Evolutionary conservation across 1,139 yeast species (phyloP).

Genomic region (Ashbya aceris): DNA sequence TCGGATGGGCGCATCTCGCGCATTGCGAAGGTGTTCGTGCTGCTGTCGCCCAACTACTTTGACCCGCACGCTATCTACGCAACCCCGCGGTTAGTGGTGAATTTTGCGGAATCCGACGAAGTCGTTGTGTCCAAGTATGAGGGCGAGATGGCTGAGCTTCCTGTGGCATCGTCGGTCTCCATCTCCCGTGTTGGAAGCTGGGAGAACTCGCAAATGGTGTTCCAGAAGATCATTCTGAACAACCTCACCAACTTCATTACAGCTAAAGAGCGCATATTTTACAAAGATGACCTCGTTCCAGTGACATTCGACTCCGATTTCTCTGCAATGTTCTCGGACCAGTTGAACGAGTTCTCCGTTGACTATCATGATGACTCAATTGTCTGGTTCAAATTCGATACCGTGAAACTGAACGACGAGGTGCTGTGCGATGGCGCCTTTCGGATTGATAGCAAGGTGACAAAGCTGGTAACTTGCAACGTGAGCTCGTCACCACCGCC

Average conservation of each 20-base stretch:
- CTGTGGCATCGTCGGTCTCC: slow-evolving; percentile 20
- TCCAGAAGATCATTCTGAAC: slow-evolving; percentile 57
- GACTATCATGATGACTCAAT: slow-evolving; percentile 61
- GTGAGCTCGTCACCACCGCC: slow-evolving; percentile 9
- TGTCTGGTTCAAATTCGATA: slow-evolving; percentile 69
- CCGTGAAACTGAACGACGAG: slow-evolving; percentile 29
- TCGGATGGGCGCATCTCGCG: slow-evolving; percentile 5
- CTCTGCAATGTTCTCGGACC: slow-evolving; percentile 26
- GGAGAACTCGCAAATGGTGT: slow-evolving; percentile 56
- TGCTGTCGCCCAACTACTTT: slow-evolving; percentile 19
- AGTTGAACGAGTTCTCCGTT: slow-evolving; percentile 13
- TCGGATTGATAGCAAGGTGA: slow-evolving; percentile 18
- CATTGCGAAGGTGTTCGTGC: slow-evolving; percentile 18
- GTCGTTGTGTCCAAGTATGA: slow-evolving; percentile 19
- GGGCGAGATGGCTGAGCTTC: slow-evolving; percentile 36
- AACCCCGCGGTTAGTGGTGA: slow-evolving; percentile 20
- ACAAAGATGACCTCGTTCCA: slow-evolving; percentile 59
- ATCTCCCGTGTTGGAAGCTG: slow-evolving; percentile 23
- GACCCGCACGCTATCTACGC: slow-evolving; percentile 12
- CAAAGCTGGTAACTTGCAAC: slow-evolving; percentile 20
- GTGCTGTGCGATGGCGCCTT: slow-evolving; percentile 27
- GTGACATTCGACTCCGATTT: slow-evolving; percentile 59
- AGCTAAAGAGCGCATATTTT: slow-evolving; percentile 46
- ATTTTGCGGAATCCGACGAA: slow-evolving; percentile 9
- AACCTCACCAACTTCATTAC: slow-evolving; percentile 60